These are phyloP conservation scores for Kwoniella europaea DNA, from an alignment of 768 basidiomycete species.

Conservation along the genomic window DNA sequence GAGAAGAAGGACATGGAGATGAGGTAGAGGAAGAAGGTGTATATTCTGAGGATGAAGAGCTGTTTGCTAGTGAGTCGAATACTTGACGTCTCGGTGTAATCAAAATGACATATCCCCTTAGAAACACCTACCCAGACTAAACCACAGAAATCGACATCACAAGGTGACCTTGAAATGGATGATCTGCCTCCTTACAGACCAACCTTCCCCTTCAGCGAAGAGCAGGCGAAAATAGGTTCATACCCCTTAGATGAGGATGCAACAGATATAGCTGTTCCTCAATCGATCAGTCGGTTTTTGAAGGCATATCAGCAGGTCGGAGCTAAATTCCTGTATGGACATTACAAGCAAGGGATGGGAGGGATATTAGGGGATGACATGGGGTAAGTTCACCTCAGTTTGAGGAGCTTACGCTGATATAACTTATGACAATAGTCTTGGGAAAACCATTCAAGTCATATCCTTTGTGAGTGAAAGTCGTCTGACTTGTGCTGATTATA, in stretches of 20 bases:
- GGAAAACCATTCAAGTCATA: slow-evolving; percentile 85
- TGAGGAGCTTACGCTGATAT: slow-evolving; percentile 4
- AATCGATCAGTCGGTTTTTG: slow-evolving; percentile 77
- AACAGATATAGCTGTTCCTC: slow-evolving; percentile 50
- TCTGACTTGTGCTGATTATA: slow-evolving; percentile 57
- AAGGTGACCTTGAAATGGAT: background rate
- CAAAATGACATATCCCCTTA: background rate
- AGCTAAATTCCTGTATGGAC: slow-evolving; percentile 75
- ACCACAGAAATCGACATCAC: background rate
- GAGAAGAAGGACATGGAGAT: background rate
- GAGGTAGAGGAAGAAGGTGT: slow-evolving; percentile 28
- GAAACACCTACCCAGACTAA: background rate
- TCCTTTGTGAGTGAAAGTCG: slow-evolving; percentile 43
- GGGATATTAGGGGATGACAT: slow-evolving; percentile 94
- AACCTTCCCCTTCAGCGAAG: slow-evolving; percentile 24
- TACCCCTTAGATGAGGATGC: slow-evolving; percentile 33
- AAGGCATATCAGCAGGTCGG: slow-evolving; percentile 91
- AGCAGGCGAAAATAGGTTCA: slow-evolving; percentile 34
- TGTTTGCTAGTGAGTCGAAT: slow-evolving; percentile 11
- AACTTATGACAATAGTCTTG: slow-evolving; percentile 58
- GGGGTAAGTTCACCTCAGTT: slow-evolving; percentile 69
- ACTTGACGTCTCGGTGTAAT: background rate
- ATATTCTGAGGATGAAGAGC: slow-evolving; percentile 42
- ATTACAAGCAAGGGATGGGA: slow-evolving; percentile 71
- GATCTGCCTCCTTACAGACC: slow-evolving; percentile 35